Percentiles rank a stretch among this genome's conserved stretches.
Evolutionary conservation across 176 grass and related monocot genomes (phyloP).

Genomic region (Aegilops bicornis): DNA sequence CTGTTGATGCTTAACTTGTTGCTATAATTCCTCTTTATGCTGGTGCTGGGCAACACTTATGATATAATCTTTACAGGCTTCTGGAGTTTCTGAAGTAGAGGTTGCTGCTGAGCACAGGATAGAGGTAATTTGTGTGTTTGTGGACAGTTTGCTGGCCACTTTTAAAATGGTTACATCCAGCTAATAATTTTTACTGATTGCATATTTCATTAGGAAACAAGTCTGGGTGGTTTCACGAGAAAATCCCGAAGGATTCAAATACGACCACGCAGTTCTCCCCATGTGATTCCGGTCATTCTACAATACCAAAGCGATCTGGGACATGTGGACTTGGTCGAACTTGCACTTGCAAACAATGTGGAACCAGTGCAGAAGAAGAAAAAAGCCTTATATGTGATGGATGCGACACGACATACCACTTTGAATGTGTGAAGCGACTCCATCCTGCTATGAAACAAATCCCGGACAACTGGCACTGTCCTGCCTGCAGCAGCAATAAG

Average conservation of each 20-base stretch:
- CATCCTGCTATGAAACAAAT: constrained; percentile 38
- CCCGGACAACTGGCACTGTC: constrained; percentile 73
- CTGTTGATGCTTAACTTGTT: constrained; percentile 7
- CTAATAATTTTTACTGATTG: constrained; percentile 24
- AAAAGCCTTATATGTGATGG: constrained; percentile 75
- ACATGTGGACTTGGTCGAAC: constrained; percentile 33
- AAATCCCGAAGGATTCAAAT: constrained; percentile 59
- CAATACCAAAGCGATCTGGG: constrained; percentile 49
- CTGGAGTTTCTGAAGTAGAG: constrained; percentile 58
- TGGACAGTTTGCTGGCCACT: constrained; percentile 7
- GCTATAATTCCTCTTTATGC: constrained; percentile 24
- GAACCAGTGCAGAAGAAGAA: constrained; percentile 42
- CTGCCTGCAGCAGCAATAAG: constrained; percentile 48
- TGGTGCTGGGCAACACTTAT: constrained; percentile 20
- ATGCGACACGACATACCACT: constrained; percentile 73
- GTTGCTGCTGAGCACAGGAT: constrained; percentile 44
- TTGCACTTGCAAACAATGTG: constrained; percentile 67
- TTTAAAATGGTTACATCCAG: background rate
- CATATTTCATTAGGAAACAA: constrained; percentile 49
- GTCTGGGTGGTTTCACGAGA: constrained; percentile 33
- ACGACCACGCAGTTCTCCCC: constrained; percentile 44
- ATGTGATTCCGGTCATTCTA: constrained; percentile 74
- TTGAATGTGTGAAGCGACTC: constrained; percentile 66
- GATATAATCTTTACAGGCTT: constrained; percentile 44
- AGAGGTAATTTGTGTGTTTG: constrained; percentile 48